Evolutionary conservation across 768 basidiomycete genomes (phyloP).

Genomic region (Cyclocybe aegerita): DNA sequence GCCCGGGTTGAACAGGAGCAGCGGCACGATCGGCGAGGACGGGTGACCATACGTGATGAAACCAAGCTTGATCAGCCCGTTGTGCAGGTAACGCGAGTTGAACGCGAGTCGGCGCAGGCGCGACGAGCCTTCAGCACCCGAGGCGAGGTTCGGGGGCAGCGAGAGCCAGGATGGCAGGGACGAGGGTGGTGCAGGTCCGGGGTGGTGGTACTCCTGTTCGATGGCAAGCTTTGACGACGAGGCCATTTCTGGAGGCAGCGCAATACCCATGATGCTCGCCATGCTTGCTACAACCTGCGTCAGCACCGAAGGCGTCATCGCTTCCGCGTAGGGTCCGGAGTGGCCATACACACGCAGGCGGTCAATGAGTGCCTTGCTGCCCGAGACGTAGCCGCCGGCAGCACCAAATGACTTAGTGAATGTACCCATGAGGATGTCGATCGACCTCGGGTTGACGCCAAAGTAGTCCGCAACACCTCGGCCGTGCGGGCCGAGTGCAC

Average conservation of each 20-base stretch:
- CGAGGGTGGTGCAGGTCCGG: constrained; percentile 66
- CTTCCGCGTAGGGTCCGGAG: constrained; percentile 83
- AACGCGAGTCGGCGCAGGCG: constrained; percentile 90
- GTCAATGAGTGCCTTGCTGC: constrained; percentile 77
- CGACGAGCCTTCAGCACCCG: constrained; percentile 81
- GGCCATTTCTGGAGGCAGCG: constrained; percentile 35
- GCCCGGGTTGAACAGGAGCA: constrained; percentile 89
- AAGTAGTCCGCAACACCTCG: constrained; percentile 97
- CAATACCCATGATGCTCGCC: constrained; percentile 94
- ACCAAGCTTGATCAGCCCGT: constrained; percentile 83
- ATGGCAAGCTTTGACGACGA: constrained; percentile 20
- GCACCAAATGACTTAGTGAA: constrained; percentile 96
- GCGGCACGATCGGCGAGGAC: constrained; percentile 90
- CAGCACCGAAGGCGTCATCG: constrained; percentile 88
- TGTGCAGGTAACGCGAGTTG: constrained; percentile 90
- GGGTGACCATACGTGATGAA: constrained; percentile 96
- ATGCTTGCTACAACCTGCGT: constrained; percentile 91
- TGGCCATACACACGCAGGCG: constrained; percentile 80
- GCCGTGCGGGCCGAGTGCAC: constrained; percentile 91
- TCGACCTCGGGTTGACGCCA: constrained; percentile 69
- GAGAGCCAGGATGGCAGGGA: constrained; percentile 77
- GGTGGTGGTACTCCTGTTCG: constrained; percentile 46
- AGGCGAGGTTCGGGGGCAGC: constrained; percentile 69
- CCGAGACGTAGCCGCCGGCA: constrained; percentile 93
- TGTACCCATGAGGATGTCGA: constrained; percentile 98